Evolutionary conservation across 306 rosid genomes (phyloP).

Genomic region (Comarum palustre): DNA sequence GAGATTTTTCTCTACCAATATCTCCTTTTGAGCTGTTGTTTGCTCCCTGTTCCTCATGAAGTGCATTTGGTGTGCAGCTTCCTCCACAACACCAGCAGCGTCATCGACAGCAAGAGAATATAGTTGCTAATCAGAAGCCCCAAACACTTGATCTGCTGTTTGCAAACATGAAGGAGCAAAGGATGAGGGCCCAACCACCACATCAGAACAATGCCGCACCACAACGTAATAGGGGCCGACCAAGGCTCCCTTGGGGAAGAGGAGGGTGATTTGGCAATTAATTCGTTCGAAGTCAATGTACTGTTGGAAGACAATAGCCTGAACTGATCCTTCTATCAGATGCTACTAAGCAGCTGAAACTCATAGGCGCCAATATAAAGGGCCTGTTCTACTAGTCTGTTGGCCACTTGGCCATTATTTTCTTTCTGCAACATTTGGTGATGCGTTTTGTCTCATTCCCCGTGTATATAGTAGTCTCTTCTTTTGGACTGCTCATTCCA

Average conservation of each 20-base stretch:
- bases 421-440: not conserved
- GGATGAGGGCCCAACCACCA: slow-evolving; percentile 55
- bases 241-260: slow-evolving; percentile 69
- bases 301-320: not conserved
- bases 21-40: not conserved
- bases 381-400: not conserved
- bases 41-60: not conserved
- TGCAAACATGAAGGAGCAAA: slow-evolving; percentile 86
- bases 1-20: not conserved
- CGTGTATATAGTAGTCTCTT: not conserved
- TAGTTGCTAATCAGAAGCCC: slow-evolving; percentile 54
- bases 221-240: slow-evolving; percentile 41
- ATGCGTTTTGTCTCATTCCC: not conserved
- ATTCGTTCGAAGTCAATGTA: not conserved
- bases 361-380: not conserved
- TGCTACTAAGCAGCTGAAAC: not conserved
- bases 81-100: slow-evolving; percentile 23
- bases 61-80: slow-evolving; percentile 31
- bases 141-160: slow-evolving; percentile 77
- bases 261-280: slow-evolving; percentile 62
- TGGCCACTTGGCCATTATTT: not conserved
- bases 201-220: slow-evolving; percentile 46
- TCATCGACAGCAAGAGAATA: slow-evolving; percentile 30
- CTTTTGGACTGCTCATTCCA: not conserved
- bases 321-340: not conserved